Percentiles rank a stretch among this genome's conserved stretches.
These are phyloP conservation scores for Phlyctochytrium planicorne DNA, from an alignment of 192 early-diverging fungal genomes.

Conservation along the genomic window DNA sequence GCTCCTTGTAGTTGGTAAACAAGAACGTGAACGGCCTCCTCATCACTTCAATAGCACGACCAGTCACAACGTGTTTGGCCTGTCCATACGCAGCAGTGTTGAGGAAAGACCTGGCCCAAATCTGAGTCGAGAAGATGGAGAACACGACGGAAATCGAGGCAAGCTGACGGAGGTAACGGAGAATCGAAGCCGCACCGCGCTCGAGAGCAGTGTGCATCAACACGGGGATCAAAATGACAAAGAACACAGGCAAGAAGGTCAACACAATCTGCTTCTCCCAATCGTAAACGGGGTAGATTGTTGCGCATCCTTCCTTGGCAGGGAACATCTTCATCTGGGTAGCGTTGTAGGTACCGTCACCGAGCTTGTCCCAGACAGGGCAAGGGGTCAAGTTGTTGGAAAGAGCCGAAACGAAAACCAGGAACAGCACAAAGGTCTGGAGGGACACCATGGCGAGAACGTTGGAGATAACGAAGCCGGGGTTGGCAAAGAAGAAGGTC, in stretches of 20 bases:
- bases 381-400: slow-evolving; percentile 14
- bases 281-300: slow-evolving; percentile 13
- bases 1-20: slow-evolving; percentile 4
- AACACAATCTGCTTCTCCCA: slow-evolving; percentile 18
- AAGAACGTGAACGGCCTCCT: slow-evolving; percentile 3
- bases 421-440: slow-evolving; percentile 24
- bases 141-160: slow-evolving; percentile 78
- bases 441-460: slow-evolving; percentile 18
- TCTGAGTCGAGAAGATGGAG: slow-evolving; percentile 81
- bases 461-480: slow-evolving; percentile 32
- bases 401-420: slow-evolving; percentile 19
- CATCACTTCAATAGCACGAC: slow-evolving; percentile 5
- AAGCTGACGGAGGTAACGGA: slow-evolving; percentile 11
- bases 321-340: slow-evolving; percentile 10
- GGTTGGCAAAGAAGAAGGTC: slow-evolving; percentile 87
- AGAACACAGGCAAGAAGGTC: slow-evolving; percentile 25
- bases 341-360: slow-evolving; percentile 22
- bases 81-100: slow-evolving; percentile 8
- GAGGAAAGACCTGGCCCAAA: slow-evolving; percentile 12
- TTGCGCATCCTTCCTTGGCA: slow-evolving; percentile 6
- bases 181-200: slow-evolving; percentile 7
- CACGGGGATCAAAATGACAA: slow-evolving; percentile 23
- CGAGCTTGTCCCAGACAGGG: slow-evolving; percentile 9
- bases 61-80: slow-evolving; percentile 5
- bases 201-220: slow-evolving; percentile 19